These are phyloP conservation scores for Arthrobotrys musiformis DNA, from an alignment of 2,329 filamentous ascomycete species.

Conservation along the genomic window DNA sequence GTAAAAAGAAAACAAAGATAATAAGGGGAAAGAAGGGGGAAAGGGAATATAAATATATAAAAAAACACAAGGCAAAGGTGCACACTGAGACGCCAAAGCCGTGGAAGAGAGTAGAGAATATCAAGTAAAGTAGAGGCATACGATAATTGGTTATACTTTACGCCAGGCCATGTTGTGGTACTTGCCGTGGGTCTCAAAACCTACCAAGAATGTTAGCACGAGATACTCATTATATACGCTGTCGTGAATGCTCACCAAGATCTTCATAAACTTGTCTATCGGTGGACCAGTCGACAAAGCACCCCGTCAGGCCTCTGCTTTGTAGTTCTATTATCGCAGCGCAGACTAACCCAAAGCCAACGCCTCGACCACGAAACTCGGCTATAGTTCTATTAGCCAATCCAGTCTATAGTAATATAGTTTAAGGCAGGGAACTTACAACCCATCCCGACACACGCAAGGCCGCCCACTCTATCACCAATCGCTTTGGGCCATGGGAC, in stretches of 20 bases:
- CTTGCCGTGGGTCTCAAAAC: conserved; percentile 53
- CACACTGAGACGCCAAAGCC: conserved; percentile 16
- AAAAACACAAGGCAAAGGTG: background rate
- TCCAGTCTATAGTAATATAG: background rate
- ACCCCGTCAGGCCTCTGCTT: conserved; percentile 58
- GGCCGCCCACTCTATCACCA: conserved; percentile 59
- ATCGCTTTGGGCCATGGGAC: conserved; percentile 60
- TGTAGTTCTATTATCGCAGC: conserved; percentile 60
- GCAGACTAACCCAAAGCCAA: conserved; percentile 59
- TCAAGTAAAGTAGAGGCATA: background rate
- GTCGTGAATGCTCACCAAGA: conserved; percentile 22
- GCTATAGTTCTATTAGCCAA: conserved; percentile 40
- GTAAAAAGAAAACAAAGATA: background rate
- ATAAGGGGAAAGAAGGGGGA: background rate
- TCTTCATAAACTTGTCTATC: conserved; percentile 54
- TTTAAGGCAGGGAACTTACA: conserved; percentile 54
- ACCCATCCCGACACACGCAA: conserved; percentile 59
- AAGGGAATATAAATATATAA: background rate
- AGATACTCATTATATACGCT: no score
- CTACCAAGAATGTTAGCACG: conserved; percentile 1
- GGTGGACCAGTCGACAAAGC: conserved; percentile 60
- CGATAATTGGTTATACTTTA: conserved; percentile 32
- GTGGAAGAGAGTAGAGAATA: background rate
- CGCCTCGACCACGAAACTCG: conserved; percentile 58
- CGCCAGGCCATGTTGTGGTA: conserved; percentile 49